These are phyloP conservation scores for Yamadazyma sp. DNA, from an alignment of 805 yeast species.

Conservation along the genomic window DNA sequence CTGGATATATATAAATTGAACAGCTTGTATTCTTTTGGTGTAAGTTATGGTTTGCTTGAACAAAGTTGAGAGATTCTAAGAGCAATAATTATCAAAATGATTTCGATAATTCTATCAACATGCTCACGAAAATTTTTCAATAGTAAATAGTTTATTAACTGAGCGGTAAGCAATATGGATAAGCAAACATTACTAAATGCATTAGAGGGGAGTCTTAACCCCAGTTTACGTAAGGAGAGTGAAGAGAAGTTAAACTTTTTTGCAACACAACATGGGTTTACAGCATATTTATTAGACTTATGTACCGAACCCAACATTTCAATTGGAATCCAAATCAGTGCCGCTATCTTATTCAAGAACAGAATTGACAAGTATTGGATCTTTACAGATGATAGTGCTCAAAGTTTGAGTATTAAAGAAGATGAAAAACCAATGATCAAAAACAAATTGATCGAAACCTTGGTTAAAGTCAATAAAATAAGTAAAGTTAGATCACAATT, in stretches of 20 bases:
- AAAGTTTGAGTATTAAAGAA: constrained; percentile 21
- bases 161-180: constrained; percentile 41
- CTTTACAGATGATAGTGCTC: constrained; percentile 25
- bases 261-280: constrained; percentile 58
- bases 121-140: constrained; percentile 1
- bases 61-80: too few species aligned
- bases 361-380: constrained; percentile 38
- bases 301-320: constrained; percentile 41
- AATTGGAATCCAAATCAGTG: constrained; percentile 38
- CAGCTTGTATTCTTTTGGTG: too few species aligned
- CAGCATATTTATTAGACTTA: constrained; percentile 50
- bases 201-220: constrained; percentile 51
- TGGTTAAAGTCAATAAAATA: constrained; percentile 38
- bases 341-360: constrained; percentile 44
- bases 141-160: not conserved
- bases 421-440: constrained; percentile 43
- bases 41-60: too few species aligned
- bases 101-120: not conserved
- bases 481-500: constrained; percentile 51
- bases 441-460: constrained; percentile 34
- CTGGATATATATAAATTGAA: too few species aligned
- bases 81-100: too few species aligned
- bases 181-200: constrained; percentile 48
- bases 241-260: constrained; percentile 49
- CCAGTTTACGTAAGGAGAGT: constrained; percentile 48